Evolutionary conservation across 371 early-diverging fungal species (phyloP), one percentile per base, ranked within the genome.

Genomic region (Apophysomyces trapeziformis): DNA sequence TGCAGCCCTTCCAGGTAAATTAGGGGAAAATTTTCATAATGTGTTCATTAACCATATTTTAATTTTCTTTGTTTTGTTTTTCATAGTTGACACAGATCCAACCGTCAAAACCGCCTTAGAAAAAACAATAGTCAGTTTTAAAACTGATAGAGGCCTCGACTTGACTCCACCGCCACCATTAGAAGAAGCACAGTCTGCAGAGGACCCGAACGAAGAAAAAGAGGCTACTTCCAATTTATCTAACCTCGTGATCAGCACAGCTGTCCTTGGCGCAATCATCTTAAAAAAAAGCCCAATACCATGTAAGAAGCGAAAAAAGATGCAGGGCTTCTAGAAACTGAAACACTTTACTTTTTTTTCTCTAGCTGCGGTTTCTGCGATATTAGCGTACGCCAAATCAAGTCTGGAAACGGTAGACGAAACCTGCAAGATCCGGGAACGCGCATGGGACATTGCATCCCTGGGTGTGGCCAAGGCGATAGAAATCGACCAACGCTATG

Each of bases 261-360:
- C 87, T 0, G 83, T 88, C 13, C 63, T 73, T 21, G 68, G 79
- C 37, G 89, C 89, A 7, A 78, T 89, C 21, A 84, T 85, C 4
- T 65, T 89, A 11, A 89, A 89, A 66, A 84, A 83, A 50, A 87
- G 87, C 6, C 85, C 86, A 14, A 78, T 89, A 56, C 89, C 89
- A 61, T 66, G 80, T 75, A 71, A 61, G 61, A 38, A 14, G 32
- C 32, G 37, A 11, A 60, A 60, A 44, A 26, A 2, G 2, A 38
- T 57, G 39, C 35, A 37, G 54, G 54, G 59, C 36, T 58, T 58
- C 16, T n/a, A 26, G 5, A 16, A 36, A 12, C 39, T 39, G 18
- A 58, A 14, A 26, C 32, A 2, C 32, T 26, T 26, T 58, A 8
- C 21, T 46, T 58, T 32, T 46, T 56, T 38, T 26, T 26, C 3